These are phyloP conservation scores for Nicotiana tabacum DNA, from an alignment of 257 asterid genomes.

Conservation along the genomic window DNA sequence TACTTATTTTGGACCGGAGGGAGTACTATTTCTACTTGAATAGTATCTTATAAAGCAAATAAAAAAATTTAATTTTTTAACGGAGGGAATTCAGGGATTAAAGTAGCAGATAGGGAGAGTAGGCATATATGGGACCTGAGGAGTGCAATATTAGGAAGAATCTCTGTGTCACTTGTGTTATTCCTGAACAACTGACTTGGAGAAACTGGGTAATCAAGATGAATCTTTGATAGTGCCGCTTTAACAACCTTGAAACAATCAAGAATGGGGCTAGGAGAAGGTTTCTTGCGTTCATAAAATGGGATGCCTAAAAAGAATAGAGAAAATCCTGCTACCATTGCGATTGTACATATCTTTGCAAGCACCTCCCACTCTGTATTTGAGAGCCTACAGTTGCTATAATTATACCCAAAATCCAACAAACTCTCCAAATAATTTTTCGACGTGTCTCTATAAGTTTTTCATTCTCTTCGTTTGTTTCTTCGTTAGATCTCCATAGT, in stretches of 20 bases:
- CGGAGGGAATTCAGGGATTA: background rate
- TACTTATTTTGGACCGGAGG: no score
- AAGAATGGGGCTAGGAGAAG: background rate
- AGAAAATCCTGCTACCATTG: background rate
- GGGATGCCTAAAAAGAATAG: background rate
- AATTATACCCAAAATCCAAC: background rate
- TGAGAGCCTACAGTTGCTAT: background rate
- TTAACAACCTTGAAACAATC: background rate
- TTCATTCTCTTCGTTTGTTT: background rate
- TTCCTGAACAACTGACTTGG: background rate
- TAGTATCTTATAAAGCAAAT: no score
- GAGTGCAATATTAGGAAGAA: background rate
- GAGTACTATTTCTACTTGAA: no score
- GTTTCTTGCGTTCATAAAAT: background rate
- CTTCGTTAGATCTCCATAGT: background rate
- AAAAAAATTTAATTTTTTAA: background rate
- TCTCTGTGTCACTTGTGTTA: background rate
- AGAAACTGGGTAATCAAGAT: background rate
- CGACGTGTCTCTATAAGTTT: background rate
- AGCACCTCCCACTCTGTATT: background rate
- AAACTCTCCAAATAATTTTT: background rate
- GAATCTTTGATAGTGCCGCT: background rate
- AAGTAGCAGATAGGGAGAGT: background rate
- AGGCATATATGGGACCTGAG: background rate
- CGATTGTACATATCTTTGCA: background rate